Evolutionary conservation across 208 protist species (phyloP).

Genomic region (Sergeia podlipaevii): DNA sequence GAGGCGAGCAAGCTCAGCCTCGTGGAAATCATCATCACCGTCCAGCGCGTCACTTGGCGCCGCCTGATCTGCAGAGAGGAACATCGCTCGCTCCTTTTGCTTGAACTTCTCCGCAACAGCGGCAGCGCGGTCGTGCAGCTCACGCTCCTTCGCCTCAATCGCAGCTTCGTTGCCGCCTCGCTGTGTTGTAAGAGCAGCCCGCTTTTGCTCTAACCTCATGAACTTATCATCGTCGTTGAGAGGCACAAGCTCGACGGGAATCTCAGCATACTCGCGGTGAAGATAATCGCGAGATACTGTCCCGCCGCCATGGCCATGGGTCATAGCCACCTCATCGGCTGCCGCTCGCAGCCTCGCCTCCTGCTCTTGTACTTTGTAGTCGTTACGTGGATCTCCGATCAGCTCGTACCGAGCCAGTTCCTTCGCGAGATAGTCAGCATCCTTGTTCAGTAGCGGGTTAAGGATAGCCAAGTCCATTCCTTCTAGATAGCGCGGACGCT

Average conservation of each 20-base stretch:
- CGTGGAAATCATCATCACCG: constrained; percentile 26
- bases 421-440: constrained; percentile 36
- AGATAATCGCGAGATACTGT: constrained; percentile 35
- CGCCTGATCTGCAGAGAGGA: constrained; percentile 10
- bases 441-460: constrained; percentile 43
- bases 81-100: constrained; percentile 22
- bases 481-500: constrained; percentile 35
- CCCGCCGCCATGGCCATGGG: constrained; percentile 41
- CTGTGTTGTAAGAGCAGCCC: constrained; percentile 24
- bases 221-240: constrained; percentile 53
- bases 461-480: constrained; percentile 37
- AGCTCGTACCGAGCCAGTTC: constrained; percentile 38
- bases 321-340: constrained; percentile 19
- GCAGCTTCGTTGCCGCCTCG: neutral
- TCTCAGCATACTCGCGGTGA: constrained; percentile 23
- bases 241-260: constrained; percentile 45
- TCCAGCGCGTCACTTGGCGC: neutral
- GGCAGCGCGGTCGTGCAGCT: constrained; percentile 35
- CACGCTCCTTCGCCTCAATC: constrained; percentile 22
- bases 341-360: constrained; percentile 36
- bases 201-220: constrained; percentile 27
- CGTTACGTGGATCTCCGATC: constrained; percentile 58
- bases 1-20: constrained; percentile 32
- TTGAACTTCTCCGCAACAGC: constrained; percentile 40
- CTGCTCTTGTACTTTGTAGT: constrained; percentile 27